Evolutionary conservation across 352 stramenopile genomes (phyloP).

Genomic region (Aphanomyces euteiches): DNA sequence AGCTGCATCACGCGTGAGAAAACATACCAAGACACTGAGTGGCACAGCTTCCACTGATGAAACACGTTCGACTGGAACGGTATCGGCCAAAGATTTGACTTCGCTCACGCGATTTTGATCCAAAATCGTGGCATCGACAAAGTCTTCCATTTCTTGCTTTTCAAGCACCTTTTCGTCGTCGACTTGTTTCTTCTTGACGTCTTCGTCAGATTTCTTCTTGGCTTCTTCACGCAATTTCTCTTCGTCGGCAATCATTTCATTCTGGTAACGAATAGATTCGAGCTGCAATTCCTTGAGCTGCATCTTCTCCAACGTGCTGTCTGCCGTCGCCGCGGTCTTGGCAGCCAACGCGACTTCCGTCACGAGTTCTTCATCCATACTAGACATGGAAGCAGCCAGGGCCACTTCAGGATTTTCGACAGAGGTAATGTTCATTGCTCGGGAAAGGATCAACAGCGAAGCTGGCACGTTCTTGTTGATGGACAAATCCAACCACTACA

Average conservation of each 20-base stretch:
- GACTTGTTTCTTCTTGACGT: constrained; percentile 30
- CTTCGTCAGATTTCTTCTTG: constrained; percentile 49
- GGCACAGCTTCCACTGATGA: constrained; percentile 18
- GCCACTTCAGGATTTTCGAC: constrained; percentile 77
- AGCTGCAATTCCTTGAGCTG: constrained; percentile 59
- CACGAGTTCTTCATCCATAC: constrained; percentile 84
- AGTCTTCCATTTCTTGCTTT: constrained; percentile 39
- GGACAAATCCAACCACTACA: constrained; percentile 93
- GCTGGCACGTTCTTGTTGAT: constrained; percentile 98
- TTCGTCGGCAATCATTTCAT: constrained; percentile 92
- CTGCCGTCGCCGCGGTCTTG: constrained; percentile 56
- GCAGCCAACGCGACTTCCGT: constrained; percentile 79
- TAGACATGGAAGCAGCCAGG: constrained; percentile 84
- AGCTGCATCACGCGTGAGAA: background rate
- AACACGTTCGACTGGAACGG: constrained; percentile 14
- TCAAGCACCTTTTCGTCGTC: constrained; percentile 25
- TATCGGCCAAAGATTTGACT: constrained; percentile 3
- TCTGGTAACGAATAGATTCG: constrained; percentile 94
- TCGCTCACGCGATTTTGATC: constrained; percentile 4
- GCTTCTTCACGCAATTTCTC: constrained; percentile 87
- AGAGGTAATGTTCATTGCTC: constrained; percentile 94
- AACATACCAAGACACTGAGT: constrained; percentile 13
- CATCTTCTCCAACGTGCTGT: constrained; percentile 67
- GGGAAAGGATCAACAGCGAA: constrained; percentile 97
- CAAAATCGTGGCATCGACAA: constrained; percentile 12